Evolutionary conservation across 1,284 basidiomycete species (phyloP).

Genomic region (Schizophyllum commune): DNA sequence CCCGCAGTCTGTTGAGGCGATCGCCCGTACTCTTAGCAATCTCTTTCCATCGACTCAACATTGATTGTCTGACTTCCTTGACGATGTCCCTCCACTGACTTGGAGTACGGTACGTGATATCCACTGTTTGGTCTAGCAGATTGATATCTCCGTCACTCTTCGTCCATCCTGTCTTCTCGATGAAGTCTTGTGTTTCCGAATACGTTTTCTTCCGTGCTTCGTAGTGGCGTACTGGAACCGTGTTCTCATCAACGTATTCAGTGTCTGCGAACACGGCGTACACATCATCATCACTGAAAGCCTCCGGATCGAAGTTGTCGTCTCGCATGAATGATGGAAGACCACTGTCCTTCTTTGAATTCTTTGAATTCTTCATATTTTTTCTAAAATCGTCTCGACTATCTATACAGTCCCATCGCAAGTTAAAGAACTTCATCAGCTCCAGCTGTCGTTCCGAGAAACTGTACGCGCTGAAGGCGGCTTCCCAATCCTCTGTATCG

Average conservation of each 20-base stretch:
- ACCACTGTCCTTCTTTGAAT: not conserved
- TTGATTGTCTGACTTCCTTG: no score
- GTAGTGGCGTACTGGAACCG: not conserved
- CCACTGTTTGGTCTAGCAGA: no score
- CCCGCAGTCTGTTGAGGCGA: no score
- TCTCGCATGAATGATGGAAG: no score
- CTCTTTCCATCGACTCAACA: not conserved
- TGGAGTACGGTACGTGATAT: no score
- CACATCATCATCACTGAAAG: no score
- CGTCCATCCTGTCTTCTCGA: not conserved
- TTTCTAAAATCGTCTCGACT: not conserved
- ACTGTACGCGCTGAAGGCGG: not conserved
- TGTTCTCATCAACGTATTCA: no score
- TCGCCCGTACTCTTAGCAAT: not conserved
- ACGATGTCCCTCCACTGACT: no score
- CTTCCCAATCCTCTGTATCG: not conserved
- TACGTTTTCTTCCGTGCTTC: not conserved
- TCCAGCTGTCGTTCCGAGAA: not conserved
- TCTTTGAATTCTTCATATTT: not conserved
- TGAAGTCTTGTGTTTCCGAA: not conserved
- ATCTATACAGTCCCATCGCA: not conserved
- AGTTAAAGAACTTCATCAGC: not conserved
- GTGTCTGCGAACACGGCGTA: no score
- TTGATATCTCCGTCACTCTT: not conserved
- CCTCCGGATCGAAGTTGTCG: no score